Evolutionary conservation across 148 eudicot genomes (phyloP).

Genomic region (Beta vulgaris): DNA sequence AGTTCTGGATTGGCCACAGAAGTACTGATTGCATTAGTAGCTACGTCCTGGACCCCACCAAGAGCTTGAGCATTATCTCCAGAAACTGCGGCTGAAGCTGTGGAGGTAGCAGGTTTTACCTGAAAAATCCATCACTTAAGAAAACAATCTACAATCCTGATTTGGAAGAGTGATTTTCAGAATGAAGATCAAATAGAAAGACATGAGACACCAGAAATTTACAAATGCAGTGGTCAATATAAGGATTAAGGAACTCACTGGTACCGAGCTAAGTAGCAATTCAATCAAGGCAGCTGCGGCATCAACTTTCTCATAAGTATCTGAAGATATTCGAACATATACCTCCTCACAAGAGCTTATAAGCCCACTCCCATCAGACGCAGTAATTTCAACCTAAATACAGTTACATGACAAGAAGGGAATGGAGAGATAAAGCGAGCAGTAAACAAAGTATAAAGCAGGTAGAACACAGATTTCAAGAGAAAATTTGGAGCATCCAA

Average conservation of each 20-base stretch:
- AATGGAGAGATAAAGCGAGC: background rate
- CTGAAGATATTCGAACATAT: constrained; percentile 67
- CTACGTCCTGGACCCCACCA: constrained; percentile 32
- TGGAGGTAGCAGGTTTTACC: constrained; percentile 47
- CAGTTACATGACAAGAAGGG: constrained; percentile 5
- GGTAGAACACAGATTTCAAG: background rate
- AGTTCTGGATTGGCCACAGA: constrained; percentile 39
- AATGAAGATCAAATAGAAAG: background rate
- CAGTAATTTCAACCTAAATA: constrained; percentile 54
- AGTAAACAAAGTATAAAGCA: constrained; percentile 8
- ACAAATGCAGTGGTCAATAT: background rate
- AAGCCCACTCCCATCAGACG: constrained; percentile 55
- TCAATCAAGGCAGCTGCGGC: constrained; percentile 79
- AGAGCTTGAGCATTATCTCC: constrained; percentile 31
- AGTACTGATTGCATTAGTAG: constrained; percentile 27
- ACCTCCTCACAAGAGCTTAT: constrained; percentile 56
- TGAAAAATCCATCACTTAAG: constrained; percentile 20
- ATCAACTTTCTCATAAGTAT: constrained; percentile 91
- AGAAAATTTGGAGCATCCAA: too few relatives aligned
- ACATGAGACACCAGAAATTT: background rate
- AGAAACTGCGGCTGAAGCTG: constrained; percentile 38
- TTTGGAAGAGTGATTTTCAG: constrained; percentile 1
- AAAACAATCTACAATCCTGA: background rate
- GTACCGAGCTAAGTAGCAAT: constrained; percentile 63
- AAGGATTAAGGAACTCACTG: constrained; percentile 45